A percentile compares a stretch with the other conserved stretches of the same genome.
Evolutionary conservation across 495 filamentous ascomycete genomes (phyloP).

Genomic region (Penicillium silybi): DNA sequence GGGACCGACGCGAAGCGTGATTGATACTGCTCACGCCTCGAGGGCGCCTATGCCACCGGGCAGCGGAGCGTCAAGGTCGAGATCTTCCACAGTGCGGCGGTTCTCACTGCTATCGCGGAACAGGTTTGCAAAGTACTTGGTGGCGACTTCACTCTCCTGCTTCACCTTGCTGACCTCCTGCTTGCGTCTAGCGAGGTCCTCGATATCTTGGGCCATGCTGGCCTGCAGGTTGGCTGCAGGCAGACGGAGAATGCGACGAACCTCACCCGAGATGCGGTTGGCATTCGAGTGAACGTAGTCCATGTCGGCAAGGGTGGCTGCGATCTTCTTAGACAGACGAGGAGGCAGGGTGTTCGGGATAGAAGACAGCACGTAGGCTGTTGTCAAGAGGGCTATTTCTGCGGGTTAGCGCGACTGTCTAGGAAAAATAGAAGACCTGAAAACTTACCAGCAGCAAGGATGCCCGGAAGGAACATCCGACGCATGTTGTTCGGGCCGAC

Average conservation of each 20-base stretch:
- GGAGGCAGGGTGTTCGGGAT: conserved; percentile 86
- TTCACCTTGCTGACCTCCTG: conserved; percentile 75
- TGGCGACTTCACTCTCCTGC: conserved; percentile 69
- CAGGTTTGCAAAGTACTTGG: conserved; percentile 84
- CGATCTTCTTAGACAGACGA: conserved; percentile 81
- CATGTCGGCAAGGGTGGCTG: conserved; percentile 66
- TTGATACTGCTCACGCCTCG: conserved; percentile 18
- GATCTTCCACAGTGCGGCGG: conserved; percentile 64
- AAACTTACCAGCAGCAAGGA: conserved; percentile 71
- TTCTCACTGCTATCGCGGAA: conserved; percentile 71
- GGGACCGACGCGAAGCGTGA: background rate
- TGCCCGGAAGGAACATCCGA: conserved; percentile 73
- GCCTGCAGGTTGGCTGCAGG: conserved; percentile 79
- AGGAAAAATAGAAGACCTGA: background rate
- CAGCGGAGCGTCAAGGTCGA: conserved; percentile 70
- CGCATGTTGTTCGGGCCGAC: conserved; percentile 81
- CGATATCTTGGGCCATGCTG: conserved; percentile 73
- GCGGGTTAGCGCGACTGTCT: conserved; percentile 29
- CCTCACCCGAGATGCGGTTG: conserved; percentile 72
- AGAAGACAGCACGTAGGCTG: conserved; percentile 74
- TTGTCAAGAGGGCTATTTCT: conserved; percentile 59
- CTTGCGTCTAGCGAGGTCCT: conserved; percentile 70
- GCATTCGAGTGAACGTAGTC: conserved; percentile 93
- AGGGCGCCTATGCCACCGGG: conserved; percentile 38
- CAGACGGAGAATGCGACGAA: conserved; percentile 79